Percentiles rank a stretch among this genome's conserved stretches.
These are phyloP conservation scores for Pseudognaphalium luteoalbum DNA, from an alignment of 129 eudicot genomes.

Conservation along the genomic window DNA sequence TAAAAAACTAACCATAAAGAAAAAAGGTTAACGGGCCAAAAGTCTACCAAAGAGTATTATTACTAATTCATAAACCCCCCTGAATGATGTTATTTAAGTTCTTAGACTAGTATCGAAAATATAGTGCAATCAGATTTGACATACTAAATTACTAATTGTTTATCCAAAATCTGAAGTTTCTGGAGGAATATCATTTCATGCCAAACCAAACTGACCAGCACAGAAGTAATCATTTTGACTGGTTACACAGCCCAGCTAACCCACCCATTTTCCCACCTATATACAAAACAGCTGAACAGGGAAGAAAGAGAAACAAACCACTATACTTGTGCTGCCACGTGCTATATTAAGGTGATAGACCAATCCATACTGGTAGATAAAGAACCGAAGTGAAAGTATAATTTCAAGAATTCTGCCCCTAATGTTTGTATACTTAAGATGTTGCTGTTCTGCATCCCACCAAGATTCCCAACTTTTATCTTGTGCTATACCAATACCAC, in stretches of 20 bases:
- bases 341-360: conserved; percentile 83
- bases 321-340: conserved; percentile 63
- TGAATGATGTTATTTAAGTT: background rate
- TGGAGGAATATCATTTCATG: too few species aligned
- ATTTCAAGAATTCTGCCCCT: conserved; percentile 79
- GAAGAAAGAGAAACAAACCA: conserved; percentile 45
- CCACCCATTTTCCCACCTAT: conserved; percentile 5
- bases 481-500: conserved; percentile 75
- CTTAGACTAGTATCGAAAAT: background rate
- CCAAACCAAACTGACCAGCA: background rate
- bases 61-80: background rate
- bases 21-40: background rate
- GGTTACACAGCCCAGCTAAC: background rate
- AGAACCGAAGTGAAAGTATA: conserved; percentile 75
- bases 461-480: conserved; percentile 98
- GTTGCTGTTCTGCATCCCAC: conserved; percentile 96
- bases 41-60: background rate
- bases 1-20: background rate
- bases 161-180: background rate
- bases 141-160: background rate
- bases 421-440: conserved; percentile 59
- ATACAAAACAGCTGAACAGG: background rate
- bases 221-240: background rate
- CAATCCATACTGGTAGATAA: conserved; percentile 86
- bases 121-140: background rate